Percentiles rank a stretch among this genome's conserved stretches.
phyloP scores from a whole-genome alignment of 129 eudicot species.

The Silybum marianum region DNA sequence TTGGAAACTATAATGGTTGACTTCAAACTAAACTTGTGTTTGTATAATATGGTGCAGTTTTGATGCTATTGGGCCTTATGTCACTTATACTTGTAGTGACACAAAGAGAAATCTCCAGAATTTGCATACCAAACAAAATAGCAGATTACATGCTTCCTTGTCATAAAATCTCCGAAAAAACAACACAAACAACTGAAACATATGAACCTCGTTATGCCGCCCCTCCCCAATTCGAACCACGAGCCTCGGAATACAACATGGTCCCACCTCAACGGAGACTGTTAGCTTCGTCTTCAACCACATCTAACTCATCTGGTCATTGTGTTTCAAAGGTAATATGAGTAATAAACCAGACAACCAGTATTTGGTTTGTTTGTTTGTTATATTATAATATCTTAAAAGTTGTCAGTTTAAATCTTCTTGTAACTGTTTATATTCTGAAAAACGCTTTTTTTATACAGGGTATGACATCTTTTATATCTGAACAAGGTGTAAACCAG shows the following conservation, averaged over 20 bases:
- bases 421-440: not conserved
- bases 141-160: conserved; percentile 62
- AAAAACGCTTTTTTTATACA: not conserved
- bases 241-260: conserved; percentile 2
- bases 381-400: not conserved
- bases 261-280: conserved; percentile 16
- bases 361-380: not conserved
- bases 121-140: conserved; percentile 44
- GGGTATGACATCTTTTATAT: conserved; percentile 49
- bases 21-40: not conserved
- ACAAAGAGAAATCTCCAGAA: conserved; percentile 38
- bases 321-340: conserved; percentile 35
- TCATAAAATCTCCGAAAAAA: conserved; percentile 12
- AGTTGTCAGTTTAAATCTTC: not conserved
- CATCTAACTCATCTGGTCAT: conserved; percentile 27
- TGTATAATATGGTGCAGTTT: conserved; percentile 34
- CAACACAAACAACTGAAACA: conserved; percentile 27
- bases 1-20: not conserved
- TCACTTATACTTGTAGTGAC: conserved; percentile 42
- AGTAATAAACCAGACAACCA: not conserved
- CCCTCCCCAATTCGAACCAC: conserved; percentile 16
- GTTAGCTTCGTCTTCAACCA: conserved; percentile 21
- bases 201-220: conserved; percentile 19
- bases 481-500: conserved; percentile 45
- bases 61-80: conserved; percentile 53